Evolutionary conservation across 2,329 filamentous ascomycete species (phyloP), one percentile per base, ranked within the genome.

Genomic region (Ophiostoma piceae): DNA sequence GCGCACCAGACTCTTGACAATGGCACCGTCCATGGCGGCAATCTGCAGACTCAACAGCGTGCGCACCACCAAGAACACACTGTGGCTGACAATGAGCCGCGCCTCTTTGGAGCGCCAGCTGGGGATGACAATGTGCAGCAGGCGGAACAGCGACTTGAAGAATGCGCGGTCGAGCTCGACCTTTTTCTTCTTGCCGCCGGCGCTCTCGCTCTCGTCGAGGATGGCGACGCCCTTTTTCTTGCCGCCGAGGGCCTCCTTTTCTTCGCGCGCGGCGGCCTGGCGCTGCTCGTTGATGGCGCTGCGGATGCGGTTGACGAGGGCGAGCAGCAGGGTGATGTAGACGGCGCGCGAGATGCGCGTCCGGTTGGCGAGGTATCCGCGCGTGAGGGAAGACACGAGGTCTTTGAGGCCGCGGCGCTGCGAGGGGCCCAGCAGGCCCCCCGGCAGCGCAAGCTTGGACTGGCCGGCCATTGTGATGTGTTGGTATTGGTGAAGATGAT

Each of bases 11-110:
- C 88, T 94, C 80, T 95, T 97, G 71, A 99, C 95, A 71, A 99
- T 87, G 72, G 89, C 89, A 65, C 95, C 95, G 79, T 99, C 95
- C 83, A 99, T 89, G 79, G 97, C 94, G 1, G 95, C 95, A 29
- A 99, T 95, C 79, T 97, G 96, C 75, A 99, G 79, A 80, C 94
- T 97, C 75, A 99, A 93, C 76, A 99, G 82, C 0, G 95, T 98
- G 75, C 95, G 84, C 71, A 97, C 79, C 26, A 99, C 90, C 74
- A 99, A 82, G 78, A 99, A 99, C 75, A 98, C 88, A 77, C 90
- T 97, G 78, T 99, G 95, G 80, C 92, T 96, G 75, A 94, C 84
- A 71, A 99, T 82, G 75, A 99, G 82, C 73, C 94, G 83, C 41
- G 94, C 84, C 82, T 99, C 95, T 78, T 94, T 94, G 79, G 91